Conservation (phyloP, 2,329 filamentous ascomycete genomes). For the Rhinocladiella similis region DNA sequence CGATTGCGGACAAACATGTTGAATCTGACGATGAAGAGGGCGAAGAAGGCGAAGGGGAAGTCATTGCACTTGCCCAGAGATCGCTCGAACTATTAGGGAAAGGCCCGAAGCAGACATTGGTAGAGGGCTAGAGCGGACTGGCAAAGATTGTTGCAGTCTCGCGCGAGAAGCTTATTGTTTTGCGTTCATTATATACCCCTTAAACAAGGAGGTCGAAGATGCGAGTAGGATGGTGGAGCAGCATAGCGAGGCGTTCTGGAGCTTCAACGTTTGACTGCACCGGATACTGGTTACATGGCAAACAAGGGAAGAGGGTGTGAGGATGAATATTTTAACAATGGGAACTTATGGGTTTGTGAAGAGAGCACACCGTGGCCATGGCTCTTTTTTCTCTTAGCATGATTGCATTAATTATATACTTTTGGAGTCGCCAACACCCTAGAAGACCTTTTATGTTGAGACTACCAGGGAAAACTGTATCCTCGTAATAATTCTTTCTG, state of each 20-base stretch:
- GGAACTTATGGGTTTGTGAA: constrained; percentile 6
- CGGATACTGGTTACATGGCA: not conserved
- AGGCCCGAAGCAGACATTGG: constrained; percentile 72
- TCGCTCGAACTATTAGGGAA: constrained; percentile 85
- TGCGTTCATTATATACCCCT: constrained; percentile 23
- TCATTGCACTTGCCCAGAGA: constrained; percentile 84
- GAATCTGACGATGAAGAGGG: constrained; percentile 84
- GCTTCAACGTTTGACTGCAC: not conserved
- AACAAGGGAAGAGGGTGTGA: not conserved
- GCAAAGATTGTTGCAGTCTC: not conserved
- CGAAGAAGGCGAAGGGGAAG: constrained; percentile 89
- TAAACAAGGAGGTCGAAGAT: constrained; percentile 13
- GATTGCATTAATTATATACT: constrained; percentile 19
- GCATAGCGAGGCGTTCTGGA: constrained; percentile 26
- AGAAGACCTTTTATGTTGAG: not conserved
- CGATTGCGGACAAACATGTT: constrained; percentile 84
- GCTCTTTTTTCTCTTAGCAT: constrained; percentile 7
- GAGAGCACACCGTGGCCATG: not conserved
- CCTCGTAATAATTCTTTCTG: constrained; percentile 20
- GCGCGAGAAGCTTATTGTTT: constrained; percentile 1
- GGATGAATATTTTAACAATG: constrained; percentile 2
- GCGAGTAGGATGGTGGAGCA: constrained; percentile 12
- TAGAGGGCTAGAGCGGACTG: constrained; percentile 64
- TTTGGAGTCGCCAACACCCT: not conserved
- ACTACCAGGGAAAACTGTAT: constrained; percentile 6